Evolutionary conservation across 2,329 filamentous ascomycete species (phyloP), one percentile per base, ranked within the genome.

Genomic region (Arthrinium puccinioides): DNA sequence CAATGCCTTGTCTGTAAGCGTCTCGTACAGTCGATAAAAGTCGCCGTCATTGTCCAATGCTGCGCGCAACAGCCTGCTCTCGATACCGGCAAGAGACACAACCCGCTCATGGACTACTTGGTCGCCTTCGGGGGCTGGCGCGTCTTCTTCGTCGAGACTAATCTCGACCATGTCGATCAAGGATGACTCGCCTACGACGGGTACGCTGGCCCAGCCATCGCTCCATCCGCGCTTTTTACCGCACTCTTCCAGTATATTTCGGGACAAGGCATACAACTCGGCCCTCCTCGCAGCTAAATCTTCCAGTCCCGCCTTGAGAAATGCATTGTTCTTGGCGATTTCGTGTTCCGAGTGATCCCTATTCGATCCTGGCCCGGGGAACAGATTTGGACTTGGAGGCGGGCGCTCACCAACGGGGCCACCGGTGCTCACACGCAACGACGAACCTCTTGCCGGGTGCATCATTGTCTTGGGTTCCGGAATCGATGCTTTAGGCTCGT

Each of bases 241-340:
- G 32, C 87, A 63, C 33, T 80, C 74, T 50, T 90, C 82, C 1
- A 97, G 67, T 5, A 92, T 75, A 44, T 85, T 87, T 38, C 90
- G 74, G 8, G 87, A 89, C 27, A 95, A 64, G 39, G 86, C 67
- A 43, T 87, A 83, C 3, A 97, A 70, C 52, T 95, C 87, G 6
- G 87, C 90, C 50, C 90, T 75, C 42, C 80, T 79, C 30, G 86
- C 85, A 24, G 89, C 86, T 18, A 97, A 67, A 38, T 94, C 84
- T 53, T 94, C 84, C 1, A 89, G 66, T 0, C 90, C 88, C 6
- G 64, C 52, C 43, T 79, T 81, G 13, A 74, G 60, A 38, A 79
- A 76, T 0, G 69, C 37, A 9, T 30, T 67, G 2, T 67, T 61
- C 5, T 64, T 61, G 14, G 64, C 44, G 9, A 53, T 54, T 35